Percentiles rank a stretch among this genome's conserved stretches.
Evolutionary conservation across 257 asterid species (phyloP).

Genomic region (Rubia yunnanensis): DNA sequence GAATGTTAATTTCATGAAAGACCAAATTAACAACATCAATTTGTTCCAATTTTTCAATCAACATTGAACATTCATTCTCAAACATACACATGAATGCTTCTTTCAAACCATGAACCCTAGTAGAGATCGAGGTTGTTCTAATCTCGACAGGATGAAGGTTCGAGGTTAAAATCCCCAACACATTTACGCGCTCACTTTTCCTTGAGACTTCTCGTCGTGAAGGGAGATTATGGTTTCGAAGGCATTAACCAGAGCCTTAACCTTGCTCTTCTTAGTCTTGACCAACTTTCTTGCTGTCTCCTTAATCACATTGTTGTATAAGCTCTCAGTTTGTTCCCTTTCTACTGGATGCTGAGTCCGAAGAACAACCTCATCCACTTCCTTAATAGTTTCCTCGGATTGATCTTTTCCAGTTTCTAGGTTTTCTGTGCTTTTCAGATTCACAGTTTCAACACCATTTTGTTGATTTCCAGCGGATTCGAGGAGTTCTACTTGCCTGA

Average conservation of each 20-base stretch:
- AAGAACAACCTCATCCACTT: conserved; percentile 10
- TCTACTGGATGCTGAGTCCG: conserved; percentile 3
- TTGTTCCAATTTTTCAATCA: background rate
- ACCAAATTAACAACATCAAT: background rate
- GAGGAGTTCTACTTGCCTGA: conserved; percentile 13
- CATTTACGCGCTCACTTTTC: background rate
- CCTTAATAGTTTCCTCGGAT: background rate
- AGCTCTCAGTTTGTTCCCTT: background rate
- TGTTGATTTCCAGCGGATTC: background rate
- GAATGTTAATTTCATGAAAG: background rate
- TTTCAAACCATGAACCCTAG: background rate
- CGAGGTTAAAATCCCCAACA: no score
- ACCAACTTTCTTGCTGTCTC: conserved; percentile 24
- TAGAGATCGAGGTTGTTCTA: no score
- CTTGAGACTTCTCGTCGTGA: conserved; percentile 21
- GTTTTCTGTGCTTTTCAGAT: conserved; percentile 12
- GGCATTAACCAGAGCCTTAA: conserved; percentile 41
- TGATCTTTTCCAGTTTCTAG: conserved; percentile 6
- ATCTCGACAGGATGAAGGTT: no score
- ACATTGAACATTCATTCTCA: background rate
- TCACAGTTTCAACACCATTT: conserved; percentile 5
- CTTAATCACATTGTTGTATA: conserved; percentile 26
- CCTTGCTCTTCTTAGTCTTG: conserved; percentile 26
- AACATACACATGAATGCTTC: background rate
- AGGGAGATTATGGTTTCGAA: conserved; percentile 37